Percentiles rank a stretch among this genome's conserved stretches.
These are phyloP conservation scores for Cercospora berteroae DNA, from an alignment of 2,329 filamentous ascomycete species.

Conservation along the genomic window DNA sequence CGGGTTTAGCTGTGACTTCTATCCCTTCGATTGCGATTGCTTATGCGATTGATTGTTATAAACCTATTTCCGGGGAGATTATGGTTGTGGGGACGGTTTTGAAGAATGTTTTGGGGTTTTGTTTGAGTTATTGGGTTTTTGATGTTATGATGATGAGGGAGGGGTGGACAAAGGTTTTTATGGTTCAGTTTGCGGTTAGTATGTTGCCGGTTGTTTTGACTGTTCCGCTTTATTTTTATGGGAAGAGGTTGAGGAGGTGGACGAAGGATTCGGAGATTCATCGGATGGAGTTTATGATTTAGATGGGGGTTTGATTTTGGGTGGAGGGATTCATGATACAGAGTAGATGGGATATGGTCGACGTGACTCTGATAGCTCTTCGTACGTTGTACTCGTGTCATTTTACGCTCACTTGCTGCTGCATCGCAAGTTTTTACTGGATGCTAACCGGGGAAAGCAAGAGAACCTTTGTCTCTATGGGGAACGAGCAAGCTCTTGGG, in stretches of 20 bases:
- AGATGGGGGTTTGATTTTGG: background rate
- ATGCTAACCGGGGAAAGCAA: no score
- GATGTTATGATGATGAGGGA: conserved; percentile 39
- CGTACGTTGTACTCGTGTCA: no score
- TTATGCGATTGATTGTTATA: conserved; percentile 50
- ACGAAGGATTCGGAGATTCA: conserved; percentile 11
- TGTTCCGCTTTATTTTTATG: conserved; percentile 45
- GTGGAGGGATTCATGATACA: background rate
- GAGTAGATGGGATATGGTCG: no score
- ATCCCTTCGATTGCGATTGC: conserved; percentile 47
- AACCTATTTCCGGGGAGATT: conserved; percentile 48
- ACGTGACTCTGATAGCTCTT: no score
- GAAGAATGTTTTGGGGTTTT: conserved; percentile 48
- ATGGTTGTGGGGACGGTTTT: conserved; percentile 47
- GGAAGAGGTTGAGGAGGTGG: conserved; percentile 36
- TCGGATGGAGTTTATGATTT: conserved; percentile 14
- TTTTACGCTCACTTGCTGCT: no score
- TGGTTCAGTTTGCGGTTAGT: conserved; percentile 46
- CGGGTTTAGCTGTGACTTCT: conserved; percentile 43
- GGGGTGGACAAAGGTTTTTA: conserved; percentile 45
- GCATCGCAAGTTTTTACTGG: no score
- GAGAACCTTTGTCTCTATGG: no score
- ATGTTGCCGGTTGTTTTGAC: conserved; percentile 42
- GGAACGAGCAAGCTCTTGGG: no score
- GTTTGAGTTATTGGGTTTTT: conserved; percentile 45